Evolutionary conservation across 257 asterid species (phyloP), one percentile per base, ranked within the genome.

Genomic region (Capsicum chinense): DNA sequence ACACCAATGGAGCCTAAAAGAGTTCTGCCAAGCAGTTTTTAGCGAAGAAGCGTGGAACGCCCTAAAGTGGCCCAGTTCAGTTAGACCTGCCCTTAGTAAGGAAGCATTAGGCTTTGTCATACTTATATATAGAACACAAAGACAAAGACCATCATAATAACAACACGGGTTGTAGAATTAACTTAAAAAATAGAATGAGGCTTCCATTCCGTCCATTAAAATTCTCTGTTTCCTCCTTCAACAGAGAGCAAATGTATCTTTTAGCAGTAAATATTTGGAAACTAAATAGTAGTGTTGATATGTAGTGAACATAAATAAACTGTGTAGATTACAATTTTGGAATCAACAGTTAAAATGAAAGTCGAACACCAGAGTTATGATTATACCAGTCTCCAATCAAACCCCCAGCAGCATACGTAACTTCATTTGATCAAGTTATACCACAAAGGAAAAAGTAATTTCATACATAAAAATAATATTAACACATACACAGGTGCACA

Each of bases 1-100:
- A 19, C 80, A 73, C 44, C 33, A 74, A 74, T 50, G 44, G 60
- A 74, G 60, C 60, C 60, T 42, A 74, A 48, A 19, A 48, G 80
- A 14, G 42, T 21, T 74, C 44, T 50, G 15, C 11, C 60, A 50
- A 74, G 39, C 44, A 4, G 3, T 19, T 50, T 74, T 74, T 12
- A 4, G 42, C 44, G 19, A 50, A 50, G 14, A 74, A 19, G 17
- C 44, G 0, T 14, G 50, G 60, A 6, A 21, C 21, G 44, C 39
- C 60, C 39, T 74, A 50, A 12, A 74, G 80, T 48, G 44, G n/a
- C 44, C 19, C 42, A 19, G 13, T 12, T 74, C 7, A 12, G 80
- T 73, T 73, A 48, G 56, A 42, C 80, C 0, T 3, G 42, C 42
- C 60, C 80, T 6, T 48, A 0, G 42, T 48, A 48, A 73, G 2